These are phyloP conservation scores for Ascodesmis nigricans DNA, from an alignment of 495 filamentous ascomycete genomes.

Conservation along the genomic window DNA sequence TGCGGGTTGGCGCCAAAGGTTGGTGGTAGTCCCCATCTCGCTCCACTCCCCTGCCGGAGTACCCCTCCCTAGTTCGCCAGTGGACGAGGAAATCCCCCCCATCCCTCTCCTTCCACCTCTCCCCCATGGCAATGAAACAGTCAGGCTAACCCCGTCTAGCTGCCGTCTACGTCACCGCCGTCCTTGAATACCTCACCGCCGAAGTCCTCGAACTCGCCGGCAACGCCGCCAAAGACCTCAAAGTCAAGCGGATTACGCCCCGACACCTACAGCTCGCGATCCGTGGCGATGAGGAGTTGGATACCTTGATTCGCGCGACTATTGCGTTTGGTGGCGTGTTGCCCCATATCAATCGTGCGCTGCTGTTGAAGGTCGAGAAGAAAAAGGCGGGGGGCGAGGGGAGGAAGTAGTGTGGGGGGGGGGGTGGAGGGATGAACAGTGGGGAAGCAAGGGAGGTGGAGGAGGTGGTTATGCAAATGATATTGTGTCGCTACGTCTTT, in stretches of 20 bases:
- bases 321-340: conserved; percentile 97
- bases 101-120: background rate
- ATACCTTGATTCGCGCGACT: conserved; percentile 89
- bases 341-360: conserved; percentile 93
- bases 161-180: conserved; percentile 93
- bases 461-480: too few species aligned
- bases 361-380: conserved; percentile 95
- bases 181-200: conserved; percentile 92
- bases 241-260: conserved; percentile 98
- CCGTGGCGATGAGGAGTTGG: conserved; percentile 93
- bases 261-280: conserved; percentile 96
- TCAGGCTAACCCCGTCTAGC: conserved; percentile 25
- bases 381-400: conserved; percentile 60
- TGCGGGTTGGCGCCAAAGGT: conserved; percentile 96
- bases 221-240: conserved; percentile 96
- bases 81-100: background rate
- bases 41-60: background rate
- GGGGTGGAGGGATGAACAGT: too few species aligned
- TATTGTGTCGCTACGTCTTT: too few species aligned
- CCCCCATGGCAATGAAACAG: background rate
- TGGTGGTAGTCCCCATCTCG: conserved; percentile 9
- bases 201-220: conserved; percentile 96
- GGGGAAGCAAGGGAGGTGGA: too few species aligned
- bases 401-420: too few species aligned
- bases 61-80: background rate